A percentile compares a stretch with the other conserved stretches of the same genome.
Conservation (phyloP, 192 early-diverging fungal genomes). For the Backusella liffmaniae region DNA sequence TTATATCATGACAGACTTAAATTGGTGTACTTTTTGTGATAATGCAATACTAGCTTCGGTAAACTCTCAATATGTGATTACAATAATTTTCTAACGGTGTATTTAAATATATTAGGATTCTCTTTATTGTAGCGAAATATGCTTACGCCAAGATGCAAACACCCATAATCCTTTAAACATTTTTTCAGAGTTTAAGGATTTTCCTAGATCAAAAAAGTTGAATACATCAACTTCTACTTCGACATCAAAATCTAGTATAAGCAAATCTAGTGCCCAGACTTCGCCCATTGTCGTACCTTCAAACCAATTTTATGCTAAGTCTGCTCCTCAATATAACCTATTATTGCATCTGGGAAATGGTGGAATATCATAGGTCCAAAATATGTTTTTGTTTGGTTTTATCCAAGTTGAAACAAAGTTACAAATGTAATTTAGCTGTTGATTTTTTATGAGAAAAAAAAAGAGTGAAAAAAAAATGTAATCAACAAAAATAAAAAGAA, state of each 20-base stretch:
- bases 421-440: not conserved
- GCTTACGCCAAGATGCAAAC: constrained; percentile 25
- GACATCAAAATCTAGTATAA: not conserved
- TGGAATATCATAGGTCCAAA: not conserved
- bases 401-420: not conserved
- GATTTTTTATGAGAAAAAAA: not conserved
- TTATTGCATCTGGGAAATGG: not conserved
- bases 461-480: not conserved
- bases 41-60: constrained; percentile 8
- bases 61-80: not conserved
- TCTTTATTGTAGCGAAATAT: constrained; percentile 32
- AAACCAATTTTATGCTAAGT: not conserved
- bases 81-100: not conserved
- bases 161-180: constrained; percentile 27
- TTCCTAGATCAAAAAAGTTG: constrained; percentile 15
- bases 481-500: not conserved
- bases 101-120: constrained; percentile 17
- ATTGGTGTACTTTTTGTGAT: constrained; percentile 20
- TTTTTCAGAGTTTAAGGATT: constrained; percentile 34
- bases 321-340: not conserved
- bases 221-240: constrained; percentile 4
- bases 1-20: constrained; percentile 7
- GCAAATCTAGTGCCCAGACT: not conserved
- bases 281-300: constrained; percentile 6
- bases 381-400: too few relatives aligned